Base-by-base conservation (phyloP, 2,329 filamentous ascomycete species). In the Phoma sp. region DNA sequence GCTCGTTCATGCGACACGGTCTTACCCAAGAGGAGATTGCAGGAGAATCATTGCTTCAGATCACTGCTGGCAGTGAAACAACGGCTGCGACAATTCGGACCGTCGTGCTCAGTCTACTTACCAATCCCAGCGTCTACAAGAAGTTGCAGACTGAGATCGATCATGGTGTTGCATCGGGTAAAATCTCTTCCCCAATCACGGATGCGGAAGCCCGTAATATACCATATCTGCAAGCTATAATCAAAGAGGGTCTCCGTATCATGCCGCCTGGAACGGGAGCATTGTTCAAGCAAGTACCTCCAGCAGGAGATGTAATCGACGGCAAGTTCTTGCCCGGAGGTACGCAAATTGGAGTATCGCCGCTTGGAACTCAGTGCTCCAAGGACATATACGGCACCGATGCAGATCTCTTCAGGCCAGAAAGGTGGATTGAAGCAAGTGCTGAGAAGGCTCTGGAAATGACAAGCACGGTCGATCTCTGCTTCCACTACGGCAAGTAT, bases 21-120 rank as follows among this genome's bases (percentile, higher is more conserved):
- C 67, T 81, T 6, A 74, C 67, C 2, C 74, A 76, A 46, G 70
- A 71, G 15, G 68, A 81, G 61, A 67, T 76, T 17, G 76, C 79
- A 32, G 75, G 73, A 15, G 78, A 81, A 55, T 77, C 75, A 0
- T 58, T 80, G 4, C 72, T 77, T 1, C 77, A 80, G 43, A 77
- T 81, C 33, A 74, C 83, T n/a, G 83, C 83, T 4, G 84, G 84
- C 7, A 82, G 81, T 1, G 84, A 86, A 52, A 85, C 82, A 0
- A 82, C 82, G 0, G 83, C 84, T 1, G 82, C 81, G 1, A 77
- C 77, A 0, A 76, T 86, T 15, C 80, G 83, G 8, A 74, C 78
- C 22, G 81, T 78, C 0, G 64, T 86, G 48, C 75, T 85, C 13
- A 75, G 81, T 62, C 64, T 86, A 37, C 74, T 81, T 7, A 81